Evolutionary conservation across 1,284 basidiomycete species (phyloP), one percentile per base, ranked within the genome.

Genomic region (Wolfiporia cocos): DNA sequence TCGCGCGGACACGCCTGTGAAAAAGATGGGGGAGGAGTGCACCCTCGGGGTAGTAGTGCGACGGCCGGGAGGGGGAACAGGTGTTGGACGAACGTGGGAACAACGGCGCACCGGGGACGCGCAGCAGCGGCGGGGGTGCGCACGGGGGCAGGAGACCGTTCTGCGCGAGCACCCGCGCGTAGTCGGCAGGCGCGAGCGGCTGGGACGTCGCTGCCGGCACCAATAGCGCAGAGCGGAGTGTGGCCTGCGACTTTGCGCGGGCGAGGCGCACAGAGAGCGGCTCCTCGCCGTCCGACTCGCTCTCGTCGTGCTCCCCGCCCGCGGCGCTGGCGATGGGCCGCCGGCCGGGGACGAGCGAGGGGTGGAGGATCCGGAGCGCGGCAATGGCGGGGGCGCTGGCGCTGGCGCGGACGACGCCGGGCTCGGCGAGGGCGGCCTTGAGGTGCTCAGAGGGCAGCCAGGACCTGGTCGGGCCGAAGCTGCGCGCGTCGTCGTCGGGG

Each of bases 51-150:
- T 32, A 31, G 17, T 20, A n/a, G 14, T 28, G 26, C 26, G 42
- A 31, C 21, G 64, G 57, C 10, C 18, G 11, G 12, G 36, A 14
- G 20, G 49, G 49, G n/a, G n/a, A n/a, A n/a, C n/a, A n/a, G n/a
- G n/a, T n/a, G 53, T 81, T 78, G 49, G 63, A 70, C 22, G 86
- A 88, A 37, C 78, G 78, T 49, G 85, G 85, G 57, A 78, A 88
- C 44, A 73, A 50, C 29, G 70, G 67, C n/a, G 56, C 48, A 34
- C 56, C 56, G 14, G 68, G 55, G 34, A 62, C 57, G 42, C 74
- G 71, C 40, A 72, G 56, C 49, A 77, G 68, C n/a, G 80, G 79
- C 17, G 77, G 69, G 6, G 71, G 65, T 22, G 69, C 68, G 39
- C 63, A 59, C 12, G 60, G 46, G 22, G 53, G 57, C 9, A 39